These are phyloP conservation scores for Achaetomium macrosporum DNA, from an alignment of 2,329 filamentous ascomycete genomes.

Conservation along the genomic window DNA sequence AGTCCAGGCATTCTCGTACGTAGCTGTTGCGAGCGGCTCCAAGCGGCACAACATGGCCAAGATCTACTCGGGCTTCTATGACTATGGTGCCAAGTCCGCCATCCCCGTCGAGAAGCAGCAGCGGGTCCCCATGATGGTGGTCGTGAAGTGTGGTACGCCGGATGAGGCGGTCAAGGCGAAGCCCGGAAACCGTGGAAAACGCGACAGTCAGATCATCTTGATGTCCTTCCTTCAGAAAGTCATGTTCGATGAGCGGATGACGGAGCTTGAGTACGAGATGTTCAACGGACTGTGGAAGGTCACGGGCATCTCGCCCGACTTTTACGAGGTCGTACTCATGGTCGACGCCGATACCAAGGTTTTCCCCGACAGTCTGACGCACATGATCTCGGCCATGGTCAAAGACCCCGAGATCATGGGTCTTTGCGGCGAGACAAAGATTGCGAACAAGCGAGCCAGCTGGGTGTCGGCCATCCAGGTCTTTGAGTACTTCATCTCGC, in stretches of 20 bases:
- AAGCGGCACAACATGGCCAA: slow-evolving; percentile 99
- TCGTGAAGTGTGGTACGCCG: slow-evolving; percentile 93
- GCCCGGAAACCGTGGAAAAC: slow-evolving; percentile 95
- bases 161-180: slow-evolving; percentile 77
- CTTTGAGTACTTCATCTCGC: slow-evolving; percentile 99
- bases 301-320: slow-evolving; percentile 95
- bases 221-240: slow-evolving; percentile 99
- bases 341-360: slow-evolving; percentile 99
- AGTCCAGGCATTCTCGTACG: slow-evolving; percentile 88
- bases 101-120: slow-evolving; percentile 86
- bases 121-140: slow-evolving; percentile 92
- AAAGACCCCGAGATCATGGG: slow-evolving; percentile 99
- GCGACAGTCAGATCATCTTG: slow-evolving; percentile 96
- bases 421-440: slow-evolving; percentile 97
- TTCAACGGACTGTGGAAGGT: slow-evolving; percentile 99
- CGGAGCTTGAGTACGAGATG: slow-evolving; percentile 98
- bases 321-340: slow-evolving; percentile 97
- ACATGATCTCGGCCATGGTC: slow-evolving; percentile 99
- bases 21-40: slow-evolving; percentile 88
- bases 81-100: slow-evolving; percentile 76
- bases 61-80: slow-evolving; percentile 96
- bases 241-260: slow-evolving; percentile 99
- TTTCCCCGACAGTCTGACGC: slow-evolving; percentile 94
- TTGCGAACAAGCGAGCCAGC: slow-evolving; percentile 90
- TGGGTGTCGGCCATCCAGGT: slow-evolving; percentile 99